phyloP scores from a whole-genome alignment of 2,329 filamentous ascomycete species.

The Colletotrichum gigasporum region DNA sequence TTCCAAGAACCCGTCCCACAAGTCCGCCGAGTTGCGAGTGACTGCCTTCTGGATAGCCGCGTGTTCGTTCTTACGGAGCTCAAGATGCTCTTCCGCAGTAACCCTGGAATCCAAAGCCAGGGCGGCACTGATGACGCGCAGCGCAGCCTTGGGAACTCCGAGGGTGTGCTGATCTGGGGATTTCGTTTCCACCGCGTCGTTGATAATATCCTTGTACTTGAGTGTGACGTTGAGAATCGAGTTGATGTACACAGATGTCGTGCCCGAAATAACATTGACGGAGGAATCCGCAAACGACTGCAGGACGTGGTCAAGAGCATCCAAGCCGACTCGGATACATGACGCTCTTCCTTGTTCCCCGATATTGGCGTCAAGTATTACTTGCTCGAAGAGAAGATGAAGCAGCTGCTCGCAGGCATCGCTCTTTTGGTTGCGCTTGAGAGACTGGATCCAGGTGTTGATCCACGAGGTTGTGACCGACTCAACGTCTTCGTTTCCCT shows the following conservation, averaged over 20 bases:
- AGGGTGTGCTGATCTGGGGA: constrained; percentile 47
- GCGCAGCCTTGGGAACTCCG: constrained; percentile 58
- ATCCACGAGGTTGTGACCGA: constrained; percentile 82
- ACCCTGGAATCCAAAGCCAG: constrained; percentile 55
- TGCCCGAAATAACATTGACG: constrained; percentile 51
- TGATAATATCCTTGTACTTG: constrained; percentile 69
- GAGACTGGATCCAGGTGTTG: constrained; percentile 77
- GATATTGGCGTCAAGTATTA: constrained; percentile 63
- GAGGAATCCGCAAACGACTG: constrained; percentile 61
- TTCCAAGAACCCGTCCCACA: constrained; percentile 82
- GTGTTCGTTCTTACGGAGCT: constrained; percentile 31
- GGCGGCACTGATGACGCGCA: constrained; percentile 62
- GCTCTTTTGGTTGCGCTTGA: constrained; percentile 78
- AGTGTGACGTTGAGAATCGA: constrained; percentile 73
- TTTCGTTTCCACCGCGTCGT: constrained; percentile 55
- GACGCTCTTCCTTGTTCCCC: constrained; percentile 67
- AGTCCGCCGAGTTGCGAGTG: constrained; percentile 74
- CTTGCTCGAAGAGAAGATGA: constrained; percentile 75
- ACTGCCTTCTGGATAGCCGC: constrained; percentile 70
- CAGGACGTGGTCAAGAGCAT: constrained; percentile 65
- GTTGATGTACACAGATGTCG: constrained; percentile 70
- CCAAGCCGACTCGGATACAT: constrained; percentile 72
- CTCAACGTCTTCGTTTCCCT: constrained; percentile 49
- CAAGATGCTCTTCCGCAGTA: constrained; percentile 48
- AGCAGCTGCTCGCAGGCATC: constrained; percentile 84